Percentiles rank a stretch among this genome's conserved stretches.
These are phyloP conservation scores for Candolleomyces eurysporus DNA, from an alignment of 768 basidiomycete species.

Conservation along the genomic window DNA sequence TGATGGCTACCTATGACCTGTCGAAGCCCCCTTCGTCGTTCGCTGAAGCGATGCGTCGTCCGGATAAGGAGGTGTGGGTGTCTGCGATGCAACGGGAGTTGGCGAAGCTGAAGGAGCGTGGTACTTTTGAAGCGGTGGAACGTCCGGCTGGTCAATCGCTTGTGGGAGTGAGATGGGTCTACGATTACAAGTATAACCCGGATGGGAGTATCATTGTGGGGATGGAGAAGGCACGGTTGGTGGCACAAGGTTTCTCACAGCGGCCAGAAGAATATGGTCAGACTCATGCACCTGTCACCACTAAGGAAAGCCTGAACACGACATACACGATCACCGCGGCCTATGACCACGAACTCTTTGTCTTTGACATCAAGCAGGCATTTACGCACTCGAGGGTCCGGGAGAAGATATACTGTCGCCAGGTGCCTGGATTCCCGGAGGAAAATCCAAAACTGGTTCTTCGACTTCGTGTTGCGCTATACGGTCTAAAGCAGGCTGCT, in stretches of 20 bases:
- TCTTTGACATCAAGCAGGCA: slow-evolving; percentile 17
- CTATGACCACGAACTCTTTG: slow-evolving; percentile 11
- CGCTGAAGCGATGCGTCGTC: neutral
- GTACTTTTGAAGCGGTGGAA: neutral
- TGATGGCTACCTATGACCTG: too few relatives aligned
- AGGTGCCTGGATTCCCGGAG: slow-evolving; percentile 3
- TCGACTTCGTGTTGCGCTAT: slow-evolving; percentile 1
- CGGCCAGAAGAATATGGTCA: slow-evolving; percentile 33
- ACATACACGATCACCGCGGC: slow-evolving; percentile 21
- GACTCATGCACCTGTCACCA: slow-evolving; percentile 27
- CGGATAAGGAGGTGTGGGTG: neutral
- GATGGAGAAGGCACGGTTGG: slow-evolving; percentile 24
- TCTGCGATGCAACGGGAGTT: neutral
- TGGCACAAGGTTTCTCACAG: slow-evolving; percentile 39
- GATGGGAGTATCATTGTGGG: neutral
- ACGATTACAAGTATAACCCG: neutral
- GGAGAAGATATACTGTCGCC: slow-evolving; percentile 3
- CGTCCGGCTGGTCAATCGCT: neutral
- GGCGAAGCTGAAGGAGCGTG: neutral
- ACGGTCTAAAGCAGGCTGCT: slow-evolving; percentile 3
- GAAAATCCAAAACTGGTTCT: neutral
- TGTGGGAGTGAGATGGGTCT: slow-evolving; percentile 1
- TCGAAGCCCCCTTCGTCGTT: neutral
- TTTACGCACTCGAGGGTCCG: slow-evolving; percentile 17
- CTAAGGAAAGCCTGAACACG: slow-evolving; percentile 16